A percentile compares a stretch with the other conserved stretches of the same genome.
These are phyloP conservation scores for Xerophyta viscosa DNA, from an alignment of 106 monocot species.

Conservation along the genomic window DNA sequence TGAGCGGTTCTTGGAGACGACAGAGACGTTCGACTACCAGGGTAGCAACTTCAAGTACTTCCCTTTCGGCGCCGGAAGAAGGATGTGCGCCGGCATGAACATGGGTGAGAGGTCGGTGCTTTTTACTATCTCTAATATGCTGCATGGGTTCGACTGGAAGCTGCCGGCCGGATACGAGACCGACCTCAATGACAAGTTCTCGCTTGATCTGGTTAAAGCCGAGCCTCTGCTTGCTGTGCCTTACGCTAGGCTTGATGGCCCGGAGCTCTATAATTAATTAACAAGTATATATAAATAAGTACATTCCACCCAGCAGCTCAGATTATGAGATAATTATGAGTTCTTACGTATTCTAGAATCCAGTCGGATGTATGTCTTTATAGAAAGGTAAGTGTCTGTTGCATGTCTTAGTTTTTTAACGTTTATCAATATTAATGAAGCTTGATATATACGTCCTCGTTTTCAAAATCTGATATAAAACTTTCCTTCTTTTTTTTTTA, in stretches of 20 bases:
- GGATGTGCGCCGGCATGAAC: conserved; percentile 34
- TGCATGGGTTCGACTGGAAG: conserved; percentile 56
- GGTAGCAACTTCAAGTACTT: conserved; percentile 20
- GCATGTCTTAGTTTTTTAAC: too few species aligned
- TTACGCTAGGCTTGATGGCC: conserved; percentile 14
- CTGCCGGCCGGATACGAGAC: conserved; percentile 21
- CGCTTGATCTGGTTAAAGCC: conserved; percentile 28
- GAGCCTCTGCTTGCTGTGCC: conserved; percentile 31
- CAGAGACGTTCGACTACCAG: neutral
- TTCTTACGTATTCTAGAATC: too few species aligned
- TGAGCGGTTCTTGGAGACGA: conserved; percentile 7
- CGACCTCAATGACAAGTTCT: conserved; percentile 34
- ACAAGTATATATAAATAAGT: too few species aligned
- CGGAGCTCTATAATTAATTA: neutral
- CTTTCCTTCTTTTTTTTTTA: too few species aligned
- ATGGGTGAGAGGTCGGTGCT: conserved; percentile 25
- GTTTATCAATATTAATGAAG: too few species aligned
- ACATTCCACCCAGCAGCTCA: too few species aligned
- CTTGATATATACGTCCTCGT: too few species aligned
- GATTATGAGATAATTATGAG: too few species aligned
- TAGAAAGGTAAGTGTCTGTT: too few species aligned
- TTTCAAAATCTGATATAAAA: too few species aligned
- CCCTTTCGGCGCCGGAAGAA: conserved; percentile 46
- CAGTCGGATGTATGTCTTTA: too few species aligned
- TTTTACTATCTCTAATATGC: conserved; percentile 22